Evolutionary conservation across 1,284 basidiomycete species (phyloP).

Genomic region (Malassezia dermatis): DNA sequence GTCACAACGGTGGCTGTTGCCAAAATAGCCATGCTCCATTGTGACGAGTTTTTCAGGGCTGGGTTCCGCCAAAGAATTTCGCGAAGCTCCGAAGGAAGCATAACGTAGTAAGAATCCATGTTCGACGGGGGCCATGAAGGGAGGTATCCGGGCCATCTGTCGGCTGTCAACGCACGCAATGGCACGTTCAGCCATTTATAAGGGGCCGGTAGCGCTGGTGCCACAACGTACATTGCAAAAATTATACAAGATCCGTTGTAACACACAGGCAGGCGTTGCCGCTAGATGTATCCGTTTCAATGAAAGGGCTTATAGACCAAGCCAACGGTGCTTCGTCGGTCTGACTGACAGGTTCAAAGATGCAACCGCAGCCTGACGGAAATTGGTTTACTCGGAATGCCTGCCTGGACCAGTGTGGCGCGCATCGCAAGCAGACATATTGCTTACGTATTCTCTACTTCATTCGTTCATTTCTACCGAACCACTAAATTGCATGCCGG

Average conservation of each 20-base stretch:
- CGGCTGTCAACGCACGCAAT: constrained; percentile 2
- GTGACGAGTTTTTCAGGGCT: background rate
- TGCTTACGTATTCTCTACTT: background rate
- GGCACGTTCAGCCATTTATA: constrained; percentile 14
- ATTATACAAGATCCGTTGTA: background rate
- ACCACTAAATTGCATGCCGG: background rate
- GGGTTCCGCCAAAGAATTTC: constrained; percentile 1
- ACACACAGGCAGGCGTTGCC: background rate
- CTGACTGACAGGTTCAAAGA: background rate
- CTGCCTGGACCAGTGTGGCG: background rate
- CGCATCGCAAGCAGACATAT: background rate
- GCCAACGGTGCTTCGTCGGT: background rate
- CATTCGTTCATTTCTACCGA: background rate
- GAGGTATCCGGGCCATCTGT: constrained; percentile 7
- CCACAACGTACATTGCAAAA: constrained; percentile 6
- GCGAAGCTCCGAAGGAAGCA: constrained; percentile 12
- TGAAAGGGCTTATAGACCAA: background rate
- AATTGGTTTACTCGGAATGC: background rate
- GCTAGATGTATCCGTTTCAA: background rate
- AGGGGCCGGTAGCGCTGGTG: constrained; percentile 4
- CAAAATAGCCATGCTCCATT: constrained; percentile 7
- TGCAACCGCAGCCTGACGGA: background rate
- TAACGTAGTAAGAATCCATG: constrained; percentile 10
- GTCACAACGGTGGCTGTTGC: constrained; percentile 16
- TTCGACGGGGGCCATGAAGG: background rate